Base-by-base conservation (phyloP, 176 grass and related monocot genomes). In the Zoysia pacifica region DNA sequence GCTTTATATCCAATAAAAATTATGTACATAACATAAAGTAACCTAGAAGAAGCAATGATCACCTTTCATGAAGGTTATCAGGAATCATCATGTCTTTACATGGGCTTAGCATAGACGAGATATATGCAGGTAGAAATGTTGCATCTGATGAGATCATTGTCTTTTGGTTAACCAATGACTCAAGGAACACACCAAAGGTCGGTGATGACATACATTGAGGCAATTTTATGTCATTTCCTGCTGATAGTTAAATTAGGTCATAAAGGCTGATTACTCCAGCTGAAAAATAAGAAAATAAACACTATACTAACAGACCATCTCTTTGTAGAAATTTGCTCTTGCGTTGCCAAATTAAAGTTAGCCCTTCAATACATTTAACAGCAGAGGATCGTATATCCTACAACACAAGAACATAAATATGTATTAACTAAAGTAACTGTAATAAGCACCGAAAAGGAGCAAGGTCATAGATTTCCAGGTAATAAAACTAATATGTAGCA, bases 341-440 rank as follows among this genome's bases (percentile, higher is more conserved):
- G 48, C 65, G 67, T 40, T 85, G 84, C 90, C 91, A 98, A 40
- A 98, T 61, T 72, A 91, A 78, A 58, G 69, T 88, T 73, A 94
- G 69, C 14, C 79, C 84, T 82, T 94, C 90, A 58, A 94, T 59
- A 70, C 86, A 98, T 87, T 91, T 90, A 73, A 93, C 42, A 51
- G 92, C 90, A 85, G 85, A 75, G 35, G 75, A 83, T 67, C 95
- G 83, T 82, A 94, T 65, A 91, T 93, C 90, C 95, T 98, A 74
- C 73, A 90, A 49, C 18, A 83, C 48, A n/a, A 84, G 47, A 54
- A 73, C 5, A 73, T 20, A 50, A 79, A 78, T 16, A 51, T 77
- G 58, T 54, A 52, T 46, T 88, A 16, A 58, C 76, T 37, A 73
- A 44, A 36, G 50, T 51, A 82, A 37, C 9, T 66, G n/a, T 72